Evolutionary conservation across 768 basidiomycete genomes (phyloP), one percentile per base, ranked within the genome.

Genomic region (Lactarius quietus): DNA sequence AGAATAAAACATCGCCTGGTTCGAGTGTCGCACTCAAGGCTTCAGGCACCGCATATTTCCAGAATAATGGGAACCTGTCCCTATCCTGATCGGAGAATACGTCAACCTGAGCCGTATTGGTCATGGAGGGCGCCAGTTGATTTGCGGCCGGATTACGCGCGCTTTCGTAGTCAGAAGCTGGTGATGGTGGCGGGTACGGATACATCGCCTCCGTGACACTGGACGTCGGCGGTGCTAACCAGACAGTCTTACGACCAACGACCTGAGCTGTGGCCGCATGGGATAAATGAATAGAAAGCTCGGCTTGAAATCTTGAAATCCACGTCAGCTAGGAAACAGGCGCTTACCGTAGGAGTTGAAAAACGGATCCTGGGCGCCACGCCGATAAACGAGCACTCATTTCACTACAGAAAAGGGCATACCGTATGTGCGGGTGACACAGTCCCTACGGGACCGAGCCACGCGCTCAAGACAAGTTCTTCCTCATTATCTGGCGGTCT

Each of bases 371-470:
- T 96, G 64, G 31, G 61, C 67, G 58, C 52, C 65, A 26, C 29
- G 62, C 56, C 52, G 62, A 55, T 33, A 38, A 28, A 52, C 18
- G 41, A 66, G 45, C 56, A 53, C 64, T 35, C 56, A 59, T 59
- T 33, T 60, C n/a, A 33, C 33, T 33, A 8, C 26, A 39, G 28
- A 38, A 35, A 71, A 74, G 31, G 67, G 86, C 93, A 64, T 72
- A 84, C 86, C 7, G 88, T 93, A 76, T 99, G 97, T 0, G 96
- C 93, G 2, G 95, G 96, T 10, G 92, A 93, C 14, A 89, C 73
- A 0, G 95, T 90, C 31, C 86, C 87, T 62, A 78, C 77, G 1
- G 92, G 92, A 0, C 94, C 94, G 7, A 95, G 72, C 94, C 94
- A 96, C 10, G 81, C 84, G 70, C 94, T 95, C 29, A 90, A 75